These are phyloP conservation scores for Botrytis porri DNA, from an alignment of 2,329 filamentous ascomycete species.

Conservation along the genomic window DNA sequence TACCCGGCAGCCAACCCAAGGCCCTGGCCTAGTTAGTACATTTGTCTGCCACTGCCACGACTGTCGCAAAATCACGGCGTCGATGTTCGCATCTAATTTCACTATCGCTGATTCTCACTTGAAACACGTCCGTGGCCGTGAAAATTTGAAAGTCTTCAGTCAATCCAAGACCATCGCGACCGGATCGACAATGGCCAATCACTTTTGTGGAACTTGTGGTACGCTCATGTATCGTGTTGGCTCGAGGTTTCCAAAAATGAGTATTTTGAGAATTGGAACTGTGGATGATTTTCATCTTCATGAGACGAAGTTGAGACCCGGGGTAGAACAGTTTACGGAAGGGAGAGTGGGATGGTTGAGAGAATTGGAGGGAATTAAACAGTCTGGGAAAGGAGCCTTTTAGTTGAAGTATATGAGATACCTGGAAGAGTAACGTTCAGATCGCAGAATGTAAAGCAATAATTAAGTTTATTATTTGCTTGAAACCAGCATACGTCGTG, in stretches of 20 bases:
- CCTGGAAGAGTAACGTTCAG: no score
- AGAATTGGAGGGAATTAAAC: constrained; percentile 39
- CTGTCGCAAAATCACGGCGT: constrained; percentile 60
- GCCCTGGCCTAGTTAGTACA: constrained; percentile 45
- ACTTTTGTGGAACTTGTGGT: constrained; percentile 59
- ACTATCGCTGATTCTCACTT: constrained; percentile 46
- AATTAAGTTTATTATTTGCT: not conserved
- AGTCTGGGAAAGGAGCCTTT: constrained; percentile 28
- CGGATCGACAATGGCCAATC: constrained; percentile 55
- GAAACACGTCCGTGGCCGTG: constrained; percentile 49
- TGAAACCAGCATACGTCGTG: not conserved
- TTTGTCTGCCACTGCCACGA: constrained; percentile 61
- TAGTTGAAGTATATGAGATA: not conserved
- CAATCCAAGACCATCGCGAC: constrained; percentile 49
- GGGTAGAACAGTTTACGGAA: constrained; percentile 51
- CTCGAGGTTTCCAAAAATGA: constrained; percentile 44
- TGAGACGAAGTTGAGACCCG: constrained; percentile 55
- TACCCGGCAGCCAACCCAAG: constrained; percentile 43
- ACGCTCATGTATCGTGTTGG: constrained; percentile 57
- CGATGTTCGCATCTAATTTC: constrained; percentile 61
- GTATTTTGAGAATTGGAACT: constrained; percentile 55
- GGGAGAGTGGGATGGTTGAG: constrained; percentile 51
- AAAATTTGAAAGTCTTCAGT: constrained; percentile 47
- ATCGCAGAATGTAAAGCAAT: not conserved
- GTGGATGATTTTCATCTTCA: constrained; percentile 59